phyloP scores from a whole-genome alignment of 2,329 filamentous ascomycete species.

The Microascus cirrosus region DNA sequence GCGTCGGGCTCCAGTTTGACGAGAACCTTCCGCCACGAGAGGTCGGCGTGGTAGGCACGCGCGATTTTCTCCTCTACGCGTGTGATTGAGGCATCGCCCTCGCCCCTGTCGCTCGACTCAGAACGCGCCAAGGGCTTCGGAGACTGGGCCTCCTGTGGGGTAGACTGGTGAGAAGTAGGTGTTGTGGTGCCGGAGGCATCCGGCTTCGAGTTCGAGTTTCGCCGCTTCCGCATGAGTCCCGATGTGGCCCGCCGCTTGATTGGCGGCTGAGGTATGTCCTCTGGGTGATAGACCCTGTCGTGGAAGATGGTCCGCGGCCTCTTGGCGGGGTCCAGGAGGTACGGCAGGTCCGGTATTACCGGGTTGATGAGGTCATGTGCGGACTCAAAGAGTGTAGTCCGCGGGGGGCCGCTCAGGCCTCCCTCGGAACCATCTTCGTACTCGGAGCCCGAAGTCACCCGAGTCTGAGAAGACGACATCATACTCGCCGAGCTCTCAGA shows the following conservation, averaged over 20 bases:
- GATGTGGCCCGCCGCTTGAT: slow-evolving; percentile 39
- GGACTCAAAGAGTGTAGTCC: slow-evolving; percentile 89
- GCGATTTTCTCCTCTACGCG: slow-evolving; percentile 97
- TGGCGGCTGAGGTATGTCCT: slow-evolving; percentile 80
- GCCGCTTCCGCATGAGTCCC: slow-evolving; percentile 14
- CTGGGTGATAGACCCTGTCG: slow-evolving; percentile 86
- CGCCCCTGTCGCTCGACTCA: not conserved
- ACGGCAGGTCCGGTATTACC: slow-evolving; percentile 70
- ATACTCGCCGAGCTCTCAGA: slow-evolving; percentile 21
- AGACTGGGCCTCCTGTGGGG: not conserved
- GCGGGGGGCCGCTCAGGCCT: slow-evolving; percentile 61
- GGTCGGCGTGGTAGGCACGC: slow-evolving; percentile 79
- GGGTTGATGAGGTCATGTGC: slow-evolving; percentile 88
- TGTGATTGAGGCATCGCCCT: slow-evolving; percentile 53
- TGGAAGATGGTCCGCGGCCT: slow-evolving; percentile 90
- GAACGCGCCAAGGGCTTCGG: not conserved
- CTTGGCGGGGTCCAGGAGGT: slow-evolving; percentile 70
- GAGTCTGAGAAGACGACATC: slow-evolving; percentile 20
- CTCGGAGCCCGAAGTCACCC: slow-evolving; percentile 39
- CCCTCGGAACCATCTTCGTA: slow-evolving; percentile 26
- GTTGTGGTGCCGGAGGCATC: slow-evolving; percentile 16
- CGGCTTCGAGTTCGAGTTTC: slow-evolving; percentile 11
- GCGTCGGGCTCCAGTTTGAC: slow-evolving; percentile 93
- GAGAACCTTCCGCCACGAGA: slow-evolving; percentile 94
- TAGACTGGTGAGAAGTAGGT: slow-evolving; percentile 8